Evolutionary conservation across 1,284 basidiomycete species (phyloP).

Genomic region (Phellopilus nigrolimitatus): DNA sequence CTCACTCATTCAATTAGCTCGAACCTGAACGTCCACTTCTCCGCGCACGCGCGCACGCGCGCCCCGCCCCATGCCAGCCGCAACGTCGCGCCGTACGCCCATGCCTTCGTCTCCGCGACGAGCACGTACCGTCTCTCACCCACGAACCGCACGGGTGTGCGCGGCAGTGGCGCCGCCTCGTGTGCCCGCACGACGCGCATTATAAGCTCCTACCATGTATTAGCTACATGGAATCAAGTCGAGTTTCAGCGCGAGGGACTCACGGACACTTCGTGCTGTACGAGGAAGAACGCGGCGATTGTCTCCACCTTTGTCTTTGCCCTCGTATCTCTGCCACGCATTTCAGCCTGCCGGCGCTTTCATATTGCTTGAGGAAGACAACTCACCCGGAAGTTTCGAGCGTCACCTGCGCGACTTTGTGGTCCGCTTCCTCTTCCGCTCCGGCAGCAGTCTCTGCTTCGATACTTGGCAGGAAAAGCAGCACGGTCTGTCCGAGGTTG

Average conservation of each 20-base stretch:
- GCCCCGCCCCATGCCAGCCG: conserved; percentile 10
- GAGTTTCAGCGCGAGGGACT: neutral
- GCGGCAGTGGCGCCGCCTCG: neutral
- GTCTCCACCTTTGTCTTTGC: neutral
- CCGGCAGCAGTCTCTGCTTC: neutral
- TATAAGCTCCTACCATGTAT: conserved; percentile 9
- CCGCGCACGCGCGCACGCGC: neutral
- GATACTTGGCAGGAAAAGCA: conserved; percentile 1
- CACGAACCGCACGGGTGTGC: conserved; percentile 5
- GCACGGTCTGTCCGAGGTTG: conserved; percentile 1
- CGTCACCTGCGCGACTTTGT: conserved; percentile 14
- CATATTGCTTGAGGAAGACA: neutral
- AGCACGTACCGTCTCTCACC: conserved; percentile 3
- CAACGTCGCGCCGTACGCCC: conserved; percentile 13
- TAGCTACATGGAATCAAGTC: neutral
- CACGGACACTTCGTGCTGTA: conserved; percentile 18
- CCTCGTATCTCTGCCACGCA: neutral
- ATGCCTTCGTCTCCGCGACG: conserved; percentile 9
- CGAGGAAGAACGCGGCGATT: conserved; percentile 13
- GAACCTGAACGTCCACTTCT: conserved; percentile 19
- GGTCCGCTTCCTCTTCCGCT: neutral
- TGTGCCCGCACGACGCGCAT: conserved; percentile 5
- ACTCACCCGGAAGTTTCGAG: conserved; percentile 6
- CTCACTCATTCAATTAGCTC: too few relatives aligned
- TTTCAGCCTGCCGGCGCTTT: neutral